A percentile compares a stretch with the other conserved stretches of the same genome.
Evolutionary conservation across 2,329 filamentous ascomycete genomes (phyloP).

Genomic region (Penicillium sp.): DNA sequence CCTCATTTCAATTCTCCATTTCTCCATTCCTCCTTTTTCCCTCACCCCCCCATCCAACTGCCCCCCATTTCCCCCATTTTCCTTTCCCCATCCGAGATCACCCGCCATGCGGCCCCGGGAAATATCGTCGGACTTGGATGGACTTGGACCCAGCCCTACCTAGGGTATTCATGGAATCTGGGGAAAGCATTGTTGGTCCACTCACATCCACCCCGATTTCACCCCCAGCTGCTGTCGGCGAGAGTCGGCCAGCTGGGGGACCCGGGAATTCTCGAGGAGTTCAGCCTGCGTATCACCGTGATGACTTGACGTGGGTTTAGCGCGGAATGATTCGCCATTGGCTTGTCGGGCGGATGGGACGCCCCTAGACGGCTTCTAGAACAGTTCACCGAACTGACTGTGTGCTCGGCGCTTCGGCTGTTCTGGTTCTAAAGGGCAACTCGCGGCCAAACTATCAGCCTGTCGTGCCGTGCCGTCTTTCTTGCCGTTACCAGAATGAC

Average conservation of each 20-base stretch:
- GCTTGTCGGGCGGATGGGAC: background rate
- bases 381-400: background rate
- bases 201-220: background rate
- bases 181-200: slow-evolving; percentile 1
- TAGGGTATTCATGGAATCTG: background rate
- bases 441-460: background rate
- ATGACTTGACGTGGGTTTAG: background rate
- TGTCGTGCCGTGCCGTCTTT: background rate
- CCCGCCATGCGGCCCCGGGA: slow-evolving; percentile 1
- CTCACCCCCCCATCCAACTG: background rate
- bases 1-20: background rate
- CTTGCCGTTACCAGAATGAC: background rate
- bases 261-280: no score
- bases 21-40: no score
- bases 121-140: background rate
- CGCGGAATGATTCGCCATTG: slow-evolving; percentile 4
- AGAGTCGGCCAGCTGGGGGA: background rate
- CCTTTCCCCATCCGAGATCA: background rate
- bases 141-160: background rate
- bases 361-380: background rate
- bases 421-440: background rate
- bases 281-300: background rate
- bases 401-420: background rate
- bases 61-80: background rate
- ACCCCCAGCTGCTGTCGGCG: background rate